Base-by-base conservation (phyloP, 306 rosid species). In the Rosa persica region DNA sequence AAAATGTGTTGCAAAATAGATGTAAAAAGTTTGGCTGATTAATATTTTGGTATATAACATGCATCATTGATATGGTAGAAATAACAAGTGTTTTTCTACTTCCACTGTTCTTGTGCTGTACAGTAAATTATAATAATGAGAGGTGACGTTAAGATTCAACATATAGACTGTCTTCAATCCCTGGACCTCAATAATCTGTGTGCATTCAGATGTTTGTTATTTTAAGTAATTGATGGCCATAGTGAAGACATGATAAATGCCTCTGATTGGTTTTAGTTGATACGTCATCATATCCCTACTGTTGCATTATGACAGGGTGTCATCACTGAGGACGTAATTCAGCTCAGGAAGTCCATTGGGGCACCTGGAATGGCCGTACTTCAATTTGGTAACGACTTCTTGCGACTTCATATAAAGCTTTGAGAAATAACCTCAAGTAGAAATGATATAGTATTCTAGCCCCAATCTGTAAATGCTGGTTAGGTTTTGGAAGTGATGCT, bases 351-450 rank as follows among this genome's bases (percentile, higher is more conserved):
- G 83, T 89, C 92, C 77, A 90, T 94, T 51, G 92, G 91, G 76
- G 98, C 98, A 73, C 97, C 98, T 76, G 98, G 98, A 87, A 92
- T 94, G 98, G 97, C 97, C 22, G 97, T 94, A 71, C 98, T 94
- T 61, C 98, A 94, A 81, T 94, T 94, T 86, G 98, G 97, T 94
- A 87, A 76, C 51, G 62, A 78, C 57, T 83, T 68, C 49, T 70
- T 76, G 20, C 60, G 70, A 57, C 62, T 65, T 57, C 61, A 52
- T 27, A 36, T 79, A 15, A 74, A 40, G 68, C 72, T 72, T 67
- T 79, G 69, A 27, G 67, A 75, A 81, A 72, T 38, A 47, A 74
- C 61, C 61, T 5, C 40, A 36, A 46, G 30, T 77, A 23, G 79
- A 42, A 38, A 52, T 67, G 69, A 70, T 76, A 22, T 60, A 43